Conservation (phyloP, 176 grass and related monocot genomes). For the Triticum dicoccoides region DNA sequence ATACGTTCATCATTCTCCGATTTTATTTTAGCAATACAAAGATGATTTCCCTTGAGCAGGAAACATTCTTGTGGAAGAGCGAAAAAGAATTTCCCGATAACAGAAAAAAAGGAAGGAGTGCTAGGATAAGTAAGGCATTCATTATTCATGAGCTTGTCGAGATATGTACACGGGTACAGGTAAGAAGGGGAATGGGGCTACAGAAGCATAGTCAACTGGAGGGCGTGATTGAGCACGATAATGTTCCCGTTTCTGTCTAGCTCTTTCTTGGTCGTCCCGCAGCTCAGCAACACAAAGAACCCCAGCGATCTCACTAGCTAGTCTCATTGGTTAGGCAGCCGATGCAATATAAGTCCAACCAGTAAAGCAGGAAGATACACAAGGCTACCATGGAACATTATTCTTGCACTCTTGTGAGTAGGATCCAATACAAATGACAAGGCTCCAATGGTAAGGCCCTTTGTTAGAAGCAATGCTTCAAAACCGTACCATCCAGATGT, state of each 20-base stretch:
- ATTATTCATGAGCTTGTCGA: slow-evolving; percentile 44
- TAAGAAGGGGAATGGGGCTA: slow-evolving; percentile 29
- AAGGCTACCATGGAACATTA: too few species aligned
- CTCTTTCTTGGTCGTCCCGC: slow-evolving; percentile 39
- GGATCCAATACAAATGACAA: too few species aligned
- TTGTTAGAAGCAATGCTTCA: too few species aligned
- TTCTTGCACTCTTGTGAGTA: too few species aligned
- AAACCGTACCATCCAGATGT: too few species aligned
- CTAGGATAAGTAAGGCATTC: slow-evolving; percentile 1
- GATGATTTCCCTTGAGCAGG: background rate
- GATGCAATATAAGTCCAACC: too few species aligned
- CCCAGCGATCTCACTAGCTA: slow-evolving; percentile 11
- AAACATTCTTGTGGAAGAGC: background rate
- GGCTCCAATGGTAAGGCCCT: too few species aligned
- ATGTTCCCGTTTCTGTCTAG: slow-evolving; percentile 9
- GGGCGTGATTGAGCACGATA: slow-evolving; percentile 7
- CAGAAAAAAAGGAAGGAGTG: background rate
- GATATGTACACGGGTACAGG: slow-evolving; percentile 58
- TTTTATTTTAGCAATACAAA: background rate
- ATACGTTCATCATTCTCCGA: background rate
- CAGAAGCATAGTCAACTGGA: too few species aligned
- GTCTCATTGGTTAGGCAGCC: too few species aligned
- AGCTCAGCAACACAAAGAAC: slow-evolving; percentile 29
- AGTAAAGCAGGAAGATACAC: too few species aligned
- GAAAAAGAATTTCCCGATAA: background rate